Evolutionary conservation across 331 rosid species (phyloP).

Genomic region (Telfairia occidentalis): DNA sequence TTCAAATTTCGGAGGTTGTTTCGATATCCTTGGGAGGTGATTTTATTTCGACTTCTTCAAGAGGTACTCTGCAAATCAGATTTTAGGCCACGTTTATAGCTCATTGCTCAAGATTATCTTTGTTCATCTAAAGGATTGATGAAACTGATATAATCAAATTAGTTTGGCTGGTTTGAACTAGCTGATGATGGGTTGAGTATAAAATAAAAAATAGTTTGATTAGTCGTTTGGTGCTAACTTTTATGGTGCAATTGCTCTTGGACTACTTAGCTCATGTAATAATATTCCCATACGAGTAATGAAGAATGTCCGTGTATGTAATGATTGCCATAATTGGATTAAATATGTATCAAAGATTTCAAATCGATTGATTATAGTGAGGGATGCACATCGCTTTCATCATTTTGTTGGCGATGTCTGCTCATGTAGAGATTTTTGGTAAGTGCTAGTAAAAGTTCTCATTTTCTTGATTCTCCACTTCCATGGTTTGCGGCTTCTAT

Average conservation of each 20-base stretch:
- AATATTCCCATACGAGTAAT: slow-evolving; percentile 45
- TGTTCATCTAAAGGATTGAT: too few species aligned
- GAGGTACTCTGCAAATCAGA: too few species aligned
- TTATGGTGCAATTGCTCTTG: slow-evolving; percentile 79
- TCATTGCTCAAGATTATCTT: too few species aligned
- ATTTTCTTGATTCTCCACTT: neutral
- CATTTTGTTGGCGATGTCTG: slow-evolving; percentile 65
- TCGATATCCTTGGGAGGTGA: too few species aligned
- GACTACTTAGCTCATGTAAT: slow-evolving; percentile 47
- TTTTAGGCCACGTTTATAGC: too few species aligned
- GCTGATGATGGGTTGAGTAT: too few species aligned
- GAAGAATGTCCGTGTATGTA: slow-evolving; percentile 78
- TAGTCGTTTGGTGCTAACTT: too few species aligned
- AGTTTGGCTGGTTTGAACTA: too few species aligned
- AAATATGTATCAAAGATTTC: slow-evolving; percentile 53
- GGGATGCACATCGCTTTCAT: slow-evolving; percentile 78
- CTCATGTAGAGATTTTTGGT: slow-evolving; percentile 81
- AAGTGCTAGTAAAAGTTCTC: neutral
- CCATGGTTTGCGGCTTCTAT: neutral
- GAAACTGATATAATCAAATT: too few species aligned
- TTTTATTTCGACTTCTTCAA: too few species aligned
- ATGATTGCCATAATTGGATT: slow-evolving; percentile 85
- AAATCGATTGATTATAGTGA: slow-evolving; percentile 45
- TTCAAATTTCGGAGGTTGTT: too few species aligned
- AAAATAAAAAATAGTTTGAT: too few species aligned